Conservation (phyloP, 2,329 filamentous ascomycete species). For the Sporothrix brunneoviolacea region DNA sequence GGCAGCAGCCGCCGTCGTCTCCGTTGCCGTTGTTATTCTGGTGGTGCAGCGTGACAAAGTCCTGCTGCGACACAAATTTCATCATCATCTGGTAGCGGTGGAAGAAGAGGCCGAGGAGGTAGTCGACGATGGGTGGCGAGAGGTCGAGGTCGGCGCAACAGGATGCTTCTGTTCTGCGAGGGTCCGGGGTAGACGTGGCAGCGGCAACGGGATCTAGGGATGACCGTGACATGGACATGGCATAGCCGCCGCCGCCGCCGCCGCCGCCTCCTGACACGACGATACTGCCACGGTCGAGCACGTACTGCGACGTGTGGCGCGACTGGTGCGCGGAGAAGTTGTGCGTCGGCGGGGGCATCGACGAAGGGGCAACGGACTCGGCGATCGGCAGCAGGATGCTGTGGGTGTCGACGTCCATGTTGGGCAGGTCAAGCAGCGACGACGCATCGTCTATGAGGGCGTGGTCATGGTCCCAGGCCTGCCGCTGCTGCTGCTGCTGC, state of each 20-base stretch:
- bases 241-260: background rate
- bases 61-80: conserved; percentile 12
- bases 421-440: background rate
- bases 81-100: conserved; percentile 14
- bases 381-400: background rate
- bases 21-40: background rate
- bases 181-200: too few relatives aligned
- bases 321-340: background rate
- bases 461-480: background rate
- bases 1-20: background rate
- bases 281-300: background rate
- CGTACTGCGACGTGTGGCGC: background rate
- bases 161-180: background rate
- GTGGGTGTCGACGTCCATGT: conserved; percentile 1
- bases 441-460: background rate
- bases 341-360: conserved; percentile 3
- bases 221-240: background rate
- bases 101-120: conserved; percentile 12
- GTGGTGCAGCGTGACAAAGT: conserved; percentile 5
- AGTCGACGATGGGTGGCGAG: conserved; percentile 8
- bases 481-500: background rate
- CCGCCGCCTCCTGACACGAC: background rate
- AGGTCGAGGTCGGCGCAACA: conserved; percentile 1
- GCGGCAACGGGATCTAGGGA: background rate
- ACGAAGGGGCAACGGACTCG: conserved; percentile 8